Evolutionary conservation across 2,329 filamentous ascomycete species (phyloP).

Genomic region (Camillea tinctor): DNA sequence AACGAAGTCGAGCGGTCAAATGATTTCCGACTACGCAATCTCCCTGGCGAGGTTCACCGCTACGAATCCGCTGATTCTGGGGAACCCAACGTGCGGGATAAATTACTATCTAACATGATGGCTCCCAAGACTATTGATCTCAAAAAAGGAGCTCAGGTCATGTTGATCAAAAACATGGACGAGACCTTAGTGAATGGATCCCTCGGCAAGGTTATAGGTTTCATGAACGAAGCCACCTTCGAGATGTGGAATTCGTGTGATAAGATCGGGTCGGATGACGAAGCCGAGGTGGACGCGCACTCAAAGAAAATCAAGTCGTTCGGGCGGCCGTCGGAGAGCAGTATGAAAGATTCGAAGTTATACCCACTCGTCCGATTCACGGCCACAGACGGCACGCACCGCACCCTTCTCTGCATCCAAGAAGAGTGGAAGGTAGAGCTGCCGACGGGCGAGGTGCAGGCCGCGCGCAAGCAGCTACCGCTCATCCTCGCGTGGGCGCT

Average conservation of each 20-base stretch:
- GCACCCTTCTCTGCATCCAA: slow-evolving; percentile 76
- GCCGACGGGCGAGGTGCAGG: slow-evolving; percentile 71
- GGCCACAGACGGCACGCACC: slow-evolving; percentile 71
- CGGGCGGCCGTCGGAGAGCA: slow-evolving; percentile 41
- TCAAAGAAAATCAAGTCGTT: slow-evolving; percentile 57
- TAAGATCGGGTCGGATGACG: slow-evolving; percentile 42
- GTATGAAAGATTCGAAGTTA: slow-evolving; percentile 50
- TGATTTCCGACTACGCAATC: slow-evolving; percentile 64
- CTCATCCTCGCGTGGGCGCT: slow-evolving; percentile 95
- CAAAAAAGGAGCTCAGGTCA: slow-evolving; percentile 93
- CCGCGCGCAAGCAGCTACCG: slow-evolving; percentile 77
- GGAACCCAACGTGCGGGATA: slow-evolving; percentile 32
- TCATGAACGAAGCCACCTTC: slow-evolving; percentile 55
- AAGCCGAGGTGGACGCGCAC: slow-evolving; percentile 38
- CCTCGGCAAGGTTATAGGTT: slow-evolving; percentile 78
- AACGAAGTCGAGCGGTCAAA: slow-evolving; percentile 89
- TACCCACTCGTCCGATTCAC: slow-evolving; percentile 86
- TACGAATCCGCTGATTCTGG: slow-evolving; percentile 79
- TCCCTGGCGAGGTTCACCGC: slow-evolving; percentile 65
- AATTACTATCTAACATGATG: background rate
- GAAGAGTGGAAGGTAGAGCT: slow-evolving; percentile 97
- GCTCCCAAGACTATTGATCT: slow-evolving; percentile 55
- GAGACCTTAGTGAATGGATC: slow-evolving; percentile 92
- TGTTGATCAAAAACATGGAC: slow-evolving; percentile 99
- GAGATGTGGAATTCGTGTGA: slow-evolving; percentile 32